These are phyloP conservation scores for Cladosporium sp. DNA, from an alignment of 2,329 filamentous ascomycete genomes.

Conservation along the genomic window DNA sequence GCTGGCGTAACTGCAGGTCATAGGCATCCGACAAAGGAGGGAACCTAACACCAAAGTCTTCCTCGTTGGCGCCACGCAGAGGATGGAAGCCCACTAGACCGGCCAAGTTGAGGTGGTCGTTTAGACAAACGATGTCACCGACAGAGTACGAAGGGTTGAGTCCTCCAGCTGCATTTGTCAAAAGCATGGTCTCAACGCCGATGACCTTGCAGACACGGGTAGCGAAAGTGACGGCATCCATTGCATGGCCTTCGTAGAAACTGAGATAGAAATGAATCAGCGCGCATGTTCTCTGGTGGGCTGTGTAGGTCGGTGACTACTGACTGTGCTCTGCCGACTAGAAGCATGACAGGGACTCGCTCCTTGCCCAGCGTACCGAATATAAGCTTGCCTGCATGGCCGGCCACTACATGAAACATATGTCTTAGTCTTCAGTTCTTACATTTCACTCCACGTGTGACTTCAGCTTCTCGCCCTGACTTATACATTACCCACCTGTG, in stretches of 20 bases:
- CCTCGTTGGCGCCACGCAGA: slow-evolving; percentile 57
- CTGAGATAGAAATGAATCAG: slow-evolving; percentile 34
- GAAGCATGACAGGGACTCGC: slow-evolving; percentile 54
- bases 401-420: slow-evolving; percentile 38
- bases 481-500: slow-evolving; percentile 46
- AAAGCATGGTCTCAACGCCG: slow-evolving; percentile 56
- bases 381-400: slow-evolving; percentile 61
- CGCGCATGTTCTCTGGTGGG: neutral
- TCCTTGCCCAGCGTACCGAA: slow-evolving; percentile 54
- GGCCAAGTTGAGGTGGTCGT: slow-evolving; percentile 62
- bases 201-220: slow-evolving; percentile 60
- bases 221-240: slow-evolving; percentile 59
- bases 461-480: neutral
- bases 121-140: slow-evolving; percentile 61
- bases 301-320: slow-evolving; percentile 29
- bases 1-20: slow-evolving; percentile 55
- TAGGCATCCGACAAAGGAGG: slow-evolving; percentile 62
- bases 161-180: slow-evolving; percentile 64
- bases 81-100: slow-evolving; percentile 59
- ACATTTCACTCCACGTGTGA: neutral
- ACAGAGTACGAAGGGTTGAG: slow-evolving; percentile 60
- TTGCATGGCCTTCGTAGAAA: slow-evolving; percentile 64
- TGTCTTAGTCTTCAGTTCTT: slow-evolving; percentile 22
- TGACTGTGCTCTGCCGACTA: slow-evolving; percentile 62
- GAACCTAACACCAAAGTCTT: slow-evolving; percentile 59